Evolutionary conservation across 257 asterid species (phyloP).

Genomic region (Nicotiana knightiana): DNA sequence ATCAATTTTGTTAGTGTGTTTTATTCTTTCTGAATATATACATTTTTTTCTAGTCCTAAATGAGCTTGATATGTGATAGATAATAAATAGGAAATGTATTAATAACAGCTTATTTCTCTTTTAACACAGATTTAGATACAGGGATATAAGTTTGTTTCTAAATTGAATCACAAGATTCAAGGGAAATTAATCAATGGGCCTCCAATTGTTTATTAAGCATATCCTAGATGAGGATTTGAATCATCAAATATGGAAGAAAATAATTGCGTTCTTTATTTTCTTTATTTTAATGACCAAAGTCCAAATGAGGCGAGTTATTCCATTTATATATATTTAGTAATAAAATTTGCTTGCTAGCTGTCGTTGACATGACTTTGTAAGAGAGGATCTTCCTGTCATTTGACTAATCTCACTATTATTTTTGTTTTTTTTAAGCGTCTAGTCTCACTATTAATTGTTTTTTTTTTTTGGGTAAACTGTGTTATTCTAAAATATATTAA

Average conservation of each 20-base stretch:
- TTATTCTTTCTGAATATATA: neutral
- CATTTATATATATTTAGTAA: neutral
- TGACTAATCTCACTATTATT: neutral
- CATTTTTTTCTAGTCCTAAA: neutral
- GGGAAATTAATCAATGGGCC: neutral
- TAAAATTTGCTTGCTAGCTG: neutral
- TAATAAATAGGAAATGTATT: neutral
- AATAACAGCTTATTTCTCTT: no score
- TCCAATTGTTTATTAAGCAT: no score
- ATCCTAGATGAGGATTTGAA: neutral
- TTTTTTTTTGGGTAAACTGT: no score
- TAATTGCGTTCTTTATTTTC: neutral
- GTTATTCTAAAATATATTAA: no score
- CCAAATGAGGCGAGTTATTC: neutral
- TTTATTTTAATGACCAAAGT: neutral
- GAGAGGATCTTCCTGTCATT: neutral
- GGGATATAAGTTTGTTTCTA: neutral
- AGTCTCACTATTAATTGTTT: no score
- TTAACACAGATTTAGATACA: no score
- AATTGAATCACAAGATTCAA: neutral
- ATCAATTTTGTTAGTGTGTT: neutral
- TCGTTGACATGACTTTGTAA: neutral
- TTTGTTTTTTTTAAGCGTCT: no score
- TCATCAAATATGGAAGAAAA: neutral
- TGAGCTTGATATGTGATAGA: neutral